Conservation (phyloP, 1,139 yeast species). For the Magnusiomyces ingens region DNA sequence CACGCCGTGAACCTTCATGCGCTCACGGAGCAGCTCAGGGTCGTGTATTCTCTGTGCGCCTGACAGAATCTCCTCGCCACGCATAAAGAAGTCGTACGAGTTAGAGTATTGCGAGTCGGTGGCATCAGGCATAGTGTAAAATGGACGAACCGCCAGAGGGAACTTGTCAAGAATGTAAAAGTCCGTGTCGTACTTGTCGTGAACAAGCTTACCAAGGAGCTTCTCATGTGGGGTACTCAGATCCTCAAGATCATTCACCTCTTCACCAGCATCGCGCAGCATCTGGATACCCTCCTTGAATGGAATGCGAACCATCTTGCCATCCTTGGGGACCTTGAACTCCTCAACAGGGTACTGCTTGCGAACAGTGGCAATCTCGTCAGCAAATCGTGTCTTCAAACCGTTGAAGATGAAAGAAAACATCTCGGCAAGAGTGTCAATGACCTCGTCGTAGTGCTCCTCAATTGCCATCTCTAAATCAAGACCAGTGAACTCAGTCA, state of each 20-base stretch:
- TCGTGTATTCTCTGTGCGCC: slow-evolving; percentile 99
- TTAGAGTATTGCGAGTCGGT: slow-evolving; percentile 87
- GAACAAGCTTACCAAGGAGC: slow-evolving; percentile 81
- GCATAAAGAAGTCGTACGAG: slow-evolving; percentile 93
- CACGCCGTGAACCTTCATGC: slow-evolving; percentile 78
- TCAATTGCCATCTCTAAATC: slow-evolving; percentile 98
- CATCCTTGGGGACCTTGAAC: slow-evolving; percentile 69
- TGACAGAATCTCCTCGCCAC: slow-evolving; percentile 97
- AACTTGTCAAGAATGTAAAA: slow-evolving; percentile 96
- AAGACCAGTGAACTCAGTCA: slow-evolving; percentile 97
- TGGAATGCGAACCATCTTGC: slow-evolving; percentile 79
- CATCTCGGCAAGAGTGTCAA: slow-evolving; percentile 75
- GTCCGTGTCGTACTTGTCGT: slow-evolving; percentile 93
- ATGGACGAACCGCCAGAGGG: slow-evolving; percentile 94
- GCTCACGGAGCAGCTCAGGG: slow-evolving; percentile 67
- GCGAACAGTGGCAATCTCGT: slow-evolving; percentile 85
- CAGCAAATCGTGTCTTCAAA: slow-evolving; percentile 68
- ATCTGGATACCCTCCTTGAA: slow-evolving; percentile 86
- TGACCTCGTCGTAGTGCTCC: slow-evolving; percentile 94
- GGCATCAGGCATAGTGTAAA: slow-evolving; percentile 98
- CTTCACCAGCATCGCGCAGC: slow-evolving; percentile 75
- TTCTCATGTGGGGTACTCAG: slow-evolving; percentile 92
- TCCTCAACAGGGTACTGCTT: slow-evolving; percentile 97
- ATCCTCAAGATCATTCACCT: slow-evolving; percentile 81
- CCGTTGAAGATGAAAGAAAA: slow-evolving; percentile 83